phyloP scores from a whole-genome alignment of 169 alveolate genomes.

The Plasmodium vinckei region DNA sequence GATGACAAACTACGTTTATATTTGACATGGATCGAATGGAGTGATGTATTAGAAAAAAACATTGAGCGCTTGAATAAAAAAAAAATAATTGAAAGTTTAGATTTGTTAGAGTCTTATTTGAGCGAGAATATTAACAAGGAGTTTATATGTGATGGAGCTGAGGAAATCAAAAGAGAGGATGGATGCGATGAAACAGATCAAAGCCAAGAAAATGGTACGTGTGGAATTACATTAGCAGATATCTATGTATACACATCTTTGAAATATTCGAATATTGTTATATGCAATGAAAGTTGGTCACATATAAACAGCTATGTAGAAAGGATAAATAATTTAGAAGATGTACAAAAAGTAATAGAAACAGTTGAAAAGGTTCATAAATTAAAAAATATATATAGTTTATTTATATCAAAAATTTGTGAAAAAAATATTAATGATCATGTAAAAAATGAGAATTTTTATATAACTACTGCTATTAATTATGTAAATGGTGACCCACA shows the following conservation, averaged over 20 bases:
- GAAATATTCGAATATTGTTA: conserved; percentile 28
- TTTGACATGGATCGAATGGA: conserved; percentile 76
- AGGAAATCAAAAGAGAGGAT: not conserved
- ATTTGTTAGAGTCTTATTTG: conserved; percentile 50
- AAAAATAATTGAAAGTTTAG: conserved; percentile 61
- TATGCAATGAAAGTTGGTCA: conserved; percentile 70
- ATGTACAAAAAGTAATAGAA: conserved; percentile 44
- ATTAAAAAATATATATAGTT: conserved; percentile 54
- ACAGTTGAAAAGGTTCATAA: conserved; percentile 37
- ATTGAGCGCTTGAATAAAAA: conserved; percentile 42
- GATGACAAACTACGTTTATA: conserved; percentile 38
- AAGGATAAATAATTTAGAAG: conserved; percentile 35
- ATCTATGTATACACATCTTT: conserved; percentile 52
- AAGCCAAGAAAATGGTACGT: not conserved
- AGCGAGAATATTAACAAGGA: conserved; percentile 20
- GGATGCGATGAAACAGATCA: not conserved
- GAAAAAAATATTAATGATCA: conserved; percentile 39
- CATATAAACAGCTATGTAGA: conserved; percentile 41
- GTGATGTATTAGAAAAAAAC: conserved; percentile 44
- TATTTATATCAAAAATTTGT: conserved; percentile 49
- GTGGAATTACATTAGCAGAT: conserved; percentile 33
- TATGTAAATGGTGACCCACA: conserved; percentile 95
- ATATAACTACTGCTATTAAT: conserved; percentile 94
- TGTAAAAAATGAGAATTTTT: conserved; percentile 78
- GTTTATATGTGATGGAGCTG: conserved; percentile 20